Percentiles rank a stretch among this genome's conserved stretches.
Evolutionary conservation across 1,284 basidiomycete genomes (phyloP).

Genomic region (Puccinia novopanici): DNA sequence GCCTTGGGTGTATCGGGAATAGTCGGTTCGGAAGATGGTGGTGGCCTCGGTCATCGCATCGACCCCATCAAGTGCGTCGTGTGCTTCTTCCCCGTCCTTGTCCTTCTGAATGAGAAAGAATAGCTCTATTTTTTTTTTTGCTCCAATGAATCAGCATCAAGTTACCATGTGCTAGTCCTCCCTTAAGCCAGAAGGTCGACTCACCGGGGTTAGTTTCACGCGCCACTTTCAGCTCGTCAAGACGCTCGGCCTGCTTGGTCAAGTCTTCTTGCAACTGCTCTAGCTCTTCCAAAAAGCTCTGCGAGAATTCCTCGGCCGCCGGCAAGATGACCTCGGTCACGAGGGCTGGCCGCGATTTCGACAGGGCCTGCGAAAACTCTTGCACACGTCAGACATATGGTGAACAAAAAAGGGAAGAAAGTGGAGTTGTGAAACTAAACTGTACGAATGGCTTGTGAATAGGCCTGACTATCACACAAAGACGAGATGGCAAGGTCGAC

Average conservation of each 20-base stretch:
- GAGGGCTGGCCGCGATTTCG: constrained; percentile 68
- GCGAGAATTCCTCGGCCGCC: constrained; percentile 73
- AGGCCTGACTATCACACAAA: constrained; percentile 76
- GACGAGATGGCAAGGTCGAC: constrained; percentile 75
- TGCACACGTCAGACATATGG: background rate
- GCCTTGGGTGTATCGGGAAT: constrained; percentile 90
- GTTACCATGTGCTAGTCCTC: background rate
- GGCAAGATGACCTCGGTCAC: constrained; percentile 76
- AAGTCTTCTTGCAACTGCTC: constrained; percentile 84
- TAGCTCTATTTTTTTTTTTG: constrained; percentile 52
- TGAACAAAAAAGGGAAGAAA: background rate
- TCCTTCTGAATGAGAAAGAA: constrained; percentile 67
- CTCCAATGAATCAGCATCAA: constrained; percentile 62
- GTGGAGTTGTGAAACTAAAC: constrained; percentile 61
- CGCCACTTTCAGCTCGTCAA: constrained; percentile 75
- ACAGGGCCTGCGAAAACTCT: constrained; percentile 56
- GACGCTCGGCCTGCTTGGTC: constrained; percentile 75
- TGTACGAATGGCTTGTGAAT: constrained; percentile 82
- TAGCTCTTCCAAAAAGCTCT: constrained; percentile 76
- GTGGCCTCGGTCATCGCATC: constrained; percentile 68
- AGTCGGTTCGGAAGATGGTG: constrained; percentile 78
- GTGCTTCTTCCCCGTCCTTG: constrained; percentile 62
- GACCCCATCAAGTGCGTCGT: constrained; percentile 91
- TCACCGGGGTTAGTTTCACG: constrained; percentile 78
- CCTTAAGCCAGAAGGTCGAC: constrained; percentile 52